Percentiles rank a stretch among this genome's conserved stretches.
phyloP scores from a whole-genome alignment of 2,329 filamentous ascomycete genomes.

The Stemphylium lycopersici region DNA sequence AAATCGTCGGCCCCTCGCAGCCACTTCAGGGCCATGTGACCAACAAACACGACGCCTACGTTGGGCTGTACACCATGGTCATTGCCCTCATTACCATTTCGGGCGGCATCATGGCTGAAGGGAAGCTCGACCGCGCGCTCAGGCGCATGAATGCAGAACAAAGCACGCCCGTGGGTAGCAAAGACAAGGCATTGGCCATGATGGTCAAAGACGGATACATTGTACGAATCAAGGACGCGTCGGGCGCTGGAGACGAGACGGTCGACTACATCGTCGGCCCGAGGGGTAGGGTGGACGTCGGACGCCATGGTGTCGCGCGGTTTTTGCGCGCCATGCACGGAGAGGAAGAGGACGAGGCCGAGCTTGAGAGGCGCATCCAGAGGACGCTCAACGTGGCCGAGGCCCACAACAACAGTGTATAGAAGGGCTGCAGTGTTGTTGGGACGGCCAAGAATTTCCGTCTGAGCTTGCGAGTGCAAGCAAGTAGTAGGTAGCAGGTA shows the following conservation, averaged over 20 bases:
- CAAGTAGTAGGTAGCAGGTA: no score
- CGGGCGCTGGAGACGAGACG: conserved; percentile 75
- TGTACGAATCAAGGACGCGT: conserved; percentile 71
- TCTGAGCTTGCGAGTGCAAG: no score
- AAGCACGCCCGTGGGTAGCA: conserved; percentile 74
- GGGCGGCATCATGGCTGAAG: conserved; percentile 75
- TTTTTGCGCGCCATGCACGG: conserved; percentile 59
- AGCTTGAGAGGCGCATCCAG: conserved; percentile 42
- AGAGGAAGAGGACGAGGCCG: conserved; percentile 42
- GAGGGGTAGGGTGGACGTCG: conserved; percentile 83
- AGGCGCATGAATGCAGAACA: conserved; percentile 75
- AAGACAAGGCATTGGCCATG: conserved; percentile 73
- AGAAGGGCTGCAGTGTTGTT: no score
- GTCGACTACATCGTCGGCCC: conserved; percentile 85
- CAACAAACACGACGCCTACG: conserved; percentile 77
- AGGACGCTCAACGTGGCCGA: conserved; percentile 42
- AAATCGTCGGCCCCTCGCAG: conserved; percentile 71
- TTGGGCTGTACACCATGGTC: conserved; percentile 79
- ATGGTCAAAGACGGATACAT: conserved; percentile 87
- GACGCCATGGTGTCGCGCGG: conserved; percentile 73
- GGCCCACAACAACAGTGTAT: conserved; percentile 10
- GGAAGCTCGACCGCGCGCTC: conserved; percentile 78
- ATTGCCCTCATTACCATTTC: conserved; percentile 76
- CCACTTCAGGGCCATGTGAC: conserved; percentile 60
- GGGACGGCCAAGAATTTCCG: no score